Base-by-base conservation (phyloP, 2,329 filamentous ascomycete genomes). In the Penicillium sp. region DNA sequence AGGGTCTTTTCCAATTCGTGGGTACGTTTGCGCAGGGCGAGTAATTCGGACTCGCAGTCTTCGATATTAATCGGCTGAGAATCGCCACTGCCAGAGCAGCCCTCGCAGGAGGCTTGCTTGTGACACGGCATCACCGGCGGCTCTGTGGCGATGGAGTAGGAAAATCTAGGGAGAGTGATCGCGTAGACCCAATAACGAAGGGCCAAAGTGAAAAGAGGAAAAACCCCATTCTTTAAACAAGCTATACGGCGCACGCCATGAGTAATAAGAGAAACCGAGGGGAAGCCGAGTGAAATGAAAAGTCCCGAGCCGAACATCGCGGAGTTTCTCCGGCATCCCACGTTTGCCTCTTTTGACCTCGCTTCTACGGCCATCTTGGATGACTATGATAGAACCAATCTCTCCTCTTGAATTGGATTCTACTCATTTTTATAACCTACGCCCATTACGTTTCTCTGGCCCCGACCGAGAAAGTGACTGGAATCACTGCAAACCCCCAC, bases 1-100 rank as follows among this genome's bases (percentile, higher is more conserved):
- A 35, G 32, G 20, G 20, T 35, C 22, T 35, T 26, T 25, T 35
- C 32, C 23, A 35, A 27, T 12, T 35, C 32, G 13, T 27, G 32
- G 5, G 32, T 35, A 11, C 32, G 32, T 16, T 27, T 13, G 32
- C 32, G 32, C 23, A 35, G 15, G 32, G 32, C 32, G 20, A 35
- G 32, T 2, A 35, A 20, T 20, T 35, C 32, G 3, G n/a, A 13
- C 13, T 35, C 32, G 23, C 32, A 35, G 32, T 35, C 32, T 18
- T 35, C 32, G 32, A 35, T 35, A 10, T 35, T 35, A 12, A 35
- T 16, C n/a, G 32, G 32, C 31, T 12, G 17, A 6, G 32, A 13
- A 22, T 14, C 16, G n/a, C n/a, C 32, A n/a, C 14, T 25, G 32
- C 32, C 26, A 7, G 32, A 35, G 18, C 32, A 35, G 15, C 32